Evolutionary conservation across 352 stramenopile species (phyloP).

Genomic region (Globisporangium polare): DNA sequence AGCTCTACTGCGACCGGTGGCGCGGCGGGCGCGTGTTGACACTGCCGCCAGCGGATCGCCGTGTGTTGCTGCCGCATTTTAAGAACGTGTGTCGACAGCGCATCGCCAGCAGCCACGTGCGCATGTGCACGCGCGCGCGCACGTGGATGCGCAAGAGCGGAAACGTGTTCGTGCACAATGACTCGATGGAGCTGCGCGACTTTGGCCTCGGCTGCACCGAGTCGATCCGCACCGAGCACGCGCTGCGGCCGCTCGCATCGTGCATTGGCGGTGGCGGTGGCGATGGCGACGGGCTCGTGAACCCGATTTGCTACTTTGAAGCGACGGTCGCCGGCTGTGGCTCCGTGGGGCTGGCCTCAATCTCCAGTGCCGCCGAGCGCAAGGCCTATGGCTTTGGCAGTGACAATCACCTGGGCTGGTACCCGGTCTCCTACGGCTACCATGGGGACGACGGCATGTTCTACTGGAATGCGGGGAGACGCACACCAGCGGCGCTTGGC

Average conservation of each 20-base stretch:
- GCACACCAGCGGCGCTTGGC: slow-evolving; percentile 8
- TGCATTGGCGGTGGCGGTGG: neutral
- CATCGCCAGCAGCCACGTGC: slow-evolving; percentile 1
- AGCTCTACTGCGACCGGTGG: slow-evolving; percentile 22
- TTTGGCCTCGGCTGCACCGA: slow-evolving; percentile 25
- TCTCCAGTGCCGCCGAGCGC: slow-evolving; percentile 10
- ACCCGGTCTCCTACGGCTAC: slow-evolving; percentile 32
- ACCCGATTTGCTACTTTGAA: slow-evolving; percentile 32
- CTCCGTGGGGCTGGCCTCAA: slow-evolving; percentile 24
- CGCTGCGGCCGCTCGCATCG: slow-evolving; percentile 16
- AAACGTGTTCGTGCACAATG: slow-evolving; percentile 31
- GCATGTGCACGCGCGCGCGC: slow-evolving; percentile 27
- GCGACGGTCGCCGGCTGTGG: slow-evolving; percentile 20
- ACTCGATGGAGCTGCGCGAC: slow-evolving; percentile 19
- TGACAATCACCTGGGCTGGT: slow-evolving; percentile 34
- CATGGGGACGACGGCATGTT: slow-evolving; percentile 30
- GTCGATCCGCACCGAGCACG: slow-evolving; percentile 22
- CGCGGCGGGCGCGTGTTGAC: slow-evolving; percentile 1
- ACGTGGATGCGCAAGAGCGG: slow-evolving; percentile 18
- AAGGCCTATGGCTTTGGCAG: slow-evolving; percentile 29
- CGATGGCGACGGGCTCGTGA: neutral
- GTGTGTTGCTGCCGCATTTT: slow-evolving; percentile 9
- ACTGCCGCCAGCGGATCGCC: neutral
- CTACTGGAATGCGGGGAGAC: slow-evolving; percentile 26
- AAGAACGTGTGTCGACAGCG: slow-evolving; percentile 20